These are phyloP conservation scores for Aethionema arabicum DNA, from an alignment of 345 rosid species.

Conservation along the genomic window DNA sequence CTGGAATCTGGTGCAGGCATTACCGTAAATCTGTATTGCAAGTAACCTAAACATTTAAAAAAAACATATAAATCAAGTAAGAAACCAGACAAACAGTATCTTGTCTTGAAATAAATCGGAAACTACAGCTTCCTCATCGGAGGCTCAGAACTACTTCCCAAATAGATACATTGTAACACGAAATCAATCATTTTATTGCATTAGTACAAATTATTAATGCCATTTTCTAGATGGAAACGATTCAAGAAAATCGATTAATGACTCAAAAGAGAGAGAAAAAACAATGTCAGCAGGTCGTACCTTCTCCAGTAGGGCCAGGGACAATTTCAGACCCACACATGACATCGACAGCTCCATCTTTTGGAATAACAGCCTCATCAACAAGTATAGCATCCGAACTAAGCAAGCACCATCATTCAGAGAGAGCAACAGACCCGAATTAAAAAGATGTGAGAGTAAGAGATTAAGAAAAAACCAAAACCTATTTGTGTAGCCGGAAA, in stretches of 20 bases:
- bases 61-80: too few relatives aligned
- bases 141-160: conserved; percentile 20
- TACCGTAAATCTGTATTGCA: conserved; percentile 68
- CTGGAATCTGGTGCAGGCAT: conserved; percentile 49
- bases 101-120: conserved; percentile 8
- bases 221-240: neutral
- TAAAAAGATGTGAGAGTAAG: neutral
- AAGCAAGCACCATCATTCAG: conserved; percentile 27
- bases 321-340: conserved; percentile 66
- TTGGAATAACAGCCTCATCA: conserved; percentile 49
- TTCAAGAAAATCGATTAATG: neutral
- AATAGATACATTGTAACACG: conserved; percentile 11
- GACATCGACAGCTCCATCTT: conserved; percentile 49
- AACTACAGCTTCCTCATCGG: conserved; percentile 10
- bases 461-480: neutral
- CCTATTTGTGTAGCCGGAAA: neutral
- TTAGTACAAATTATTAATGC: neutral
- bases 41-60: conserved; percentile 52
- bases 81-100: conserved; percentile 1
- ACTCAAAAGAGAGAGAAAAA: neutral
- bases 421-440: neutral
- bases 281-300: conserved; percentile 37
- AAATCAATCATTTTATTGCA: neutral
- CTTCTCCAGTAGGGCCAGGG: conserved; percentile 58
- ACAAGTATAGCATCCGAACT: conserved; percentile 65